Evolutionary conservation across 805 yeast genomes (phyloP).

Genomic region (Spathaspora hagerdaliae): DNA sequence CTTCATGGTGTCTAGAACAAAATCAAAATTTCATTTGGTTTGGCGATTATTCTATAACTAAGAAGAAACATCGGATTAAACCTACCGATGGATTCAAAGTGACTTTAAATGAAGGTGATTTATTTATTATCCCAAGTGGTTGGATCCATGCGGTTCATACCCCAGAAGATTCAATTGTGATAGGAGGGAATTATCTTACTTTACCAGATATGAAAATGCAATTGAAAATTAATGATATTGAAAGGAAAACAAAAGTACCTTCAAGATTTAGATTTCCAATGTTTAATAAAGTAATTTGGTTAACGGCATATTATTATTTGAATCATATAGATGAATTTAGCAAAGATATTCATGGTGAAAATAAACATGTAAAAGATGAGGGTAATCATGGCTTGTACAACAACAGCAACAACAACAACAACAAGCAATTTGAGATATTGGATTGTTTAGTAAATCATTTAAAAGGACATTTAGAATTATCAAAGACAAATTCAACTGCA

Average conservation of each 20-base stretch:
- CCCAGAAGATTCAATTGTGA: slow-evolving; percentile 71
- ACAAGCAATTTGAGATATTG: background rate
- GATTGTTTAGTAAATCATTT: slow-evolving; percentile 20
- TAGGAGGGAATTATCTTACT: slow-evolving; percentile 87
- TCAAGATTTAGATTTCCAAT: slow-evolving; percentile 73
- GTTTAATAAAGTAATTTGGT: slow-evolving; percentile 69
- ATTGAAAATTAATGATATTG: slow-evolving; percentile 57
- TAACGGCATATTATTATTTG: slow-evolving; percentile 47
- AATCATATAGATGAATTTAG: slow-evolving; percentile 20
- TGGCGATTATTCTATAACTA: slow-evolving; percentile 43
- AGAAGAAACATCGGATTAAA: slow-evolving; percentile 23
- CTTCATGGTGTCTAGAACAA: slow-evolving; percentile 66
- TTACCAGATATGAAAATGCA: slow-evolving; percentile 60
- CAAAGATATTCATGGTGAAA: slow-evolving; percentile 10
- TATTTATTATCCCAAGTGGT: slow-evolving; percentile 82
- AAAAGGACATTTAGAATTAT: slow-evolving; percentile 25
- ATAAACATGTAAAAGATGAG: background rate
- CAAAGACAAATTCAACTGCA: slow-evolving; percentile 30
- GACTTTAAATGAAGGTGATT: slow-evolving; percentile 58
- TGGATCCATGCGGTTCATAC: slow-evolving; percentile 93
- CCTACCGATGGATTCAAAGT: slow-evolving; percentile 49
- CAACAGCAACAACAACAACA: background rate
- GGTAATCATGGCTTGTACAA: background rate
- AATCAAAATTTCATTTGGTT: slow-evolving; percentile 64
- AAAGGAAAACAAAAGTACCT: slow-evolving; percentile 66